Conservation (phyloP, 208 protist genomes). For the Wallacemonas collosoma region DNA sequence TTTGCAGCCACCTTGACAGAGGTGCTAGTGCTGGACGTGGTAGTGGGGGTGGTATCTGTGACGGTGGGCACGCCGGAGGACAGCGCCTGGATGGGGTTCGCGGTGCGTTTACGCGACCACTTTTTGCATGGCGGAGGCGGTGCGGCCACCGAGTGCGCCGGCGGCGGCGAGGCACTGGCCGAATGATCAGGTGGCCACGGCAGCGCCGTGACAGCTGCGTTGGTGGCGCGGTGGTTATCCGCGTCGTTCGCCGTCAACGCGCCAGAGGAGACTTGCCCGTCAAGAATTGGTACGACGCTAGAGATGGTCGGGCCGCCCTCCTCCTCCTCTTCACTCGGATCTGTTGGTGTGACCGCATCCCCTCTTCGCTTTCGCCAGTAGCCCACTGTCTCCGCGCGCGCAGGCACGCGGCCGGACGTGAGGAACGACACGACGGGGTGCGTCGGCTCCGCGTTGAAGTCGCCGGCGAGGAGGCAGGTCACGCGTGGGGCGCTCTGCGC, state of each 20-base stretch:
- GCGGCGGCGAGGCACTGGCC: neutral
- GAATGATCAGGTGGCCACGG: neutral
- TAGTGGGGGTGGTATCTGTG: neutral
- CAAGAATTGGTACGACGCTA: neutral
- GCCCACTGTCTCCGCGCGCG: constrained; percentile 39
- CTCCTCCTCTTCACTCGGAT: neutral
- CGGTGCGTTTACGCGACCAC: constrained; percentile 9
- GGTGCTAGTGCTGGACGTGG: neutral
- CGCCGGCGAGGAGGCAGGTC: constrained; percentile 67
- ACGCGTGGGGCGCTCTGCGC: constrained; percentile 18
- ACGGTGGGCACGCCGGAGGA: neutral
- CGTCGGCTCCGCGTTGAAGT: constrained; percentile 82
- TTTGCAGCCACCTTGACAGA: neutral
- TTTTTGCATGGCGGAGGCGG: constrained; percentile 14
- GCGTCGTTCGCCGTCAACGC: neutral
- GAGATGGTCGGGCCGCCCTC: neutral
- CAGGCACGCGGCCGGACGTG: constrained; percentile 34
- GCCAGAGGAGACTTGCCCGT: neutral
- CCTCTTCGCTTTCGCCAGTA: constrained; percentile 33
- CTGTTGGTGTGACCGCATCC: neutral
- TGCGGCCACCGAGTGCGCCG: neutral
- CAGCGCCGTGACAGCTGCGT: neutral
- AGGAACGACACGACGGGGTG: constrained; percentile 55
- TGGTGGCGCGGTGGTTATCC: neutral
- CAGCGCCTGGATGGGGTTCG: neutral